A percentile compares a stretch with the other conserved stretches of the same genome.
phyloP scores from a whole-genome alignment of 179 eudicot species.

The Nepenthes alata region DNA sequence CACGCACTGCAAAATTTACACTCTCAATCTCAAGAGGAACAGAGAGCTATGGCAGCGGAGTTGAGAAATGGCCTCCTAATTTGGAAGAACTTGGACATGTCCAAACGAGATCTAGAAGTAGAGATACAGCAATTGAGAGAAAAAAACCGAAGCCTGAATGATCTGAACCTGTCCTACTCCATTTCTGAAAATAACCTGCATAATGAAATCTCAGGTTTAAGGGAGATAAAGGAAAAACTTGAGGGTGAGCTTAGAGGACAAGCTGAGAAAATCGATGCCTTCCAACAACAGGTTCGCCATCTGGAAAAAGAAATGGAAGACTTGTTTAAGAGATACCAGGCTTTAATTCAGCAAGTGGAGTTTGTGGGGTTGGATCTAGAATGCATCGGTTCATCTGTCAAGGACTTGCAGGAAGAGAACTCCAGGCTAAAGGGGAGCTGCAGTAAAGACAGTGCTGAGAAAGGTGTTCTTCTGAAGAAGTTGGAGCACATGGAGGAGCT shows the following conservation, averaged over 20 bases:
- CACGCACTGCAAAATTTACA: conserved; percentile 43
- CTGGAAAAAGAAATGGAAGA: conserved; percentile 55
- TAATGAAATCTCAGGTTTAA: conserved; percentile 39
- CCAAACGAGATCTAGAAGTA: conserved; percentile 49
- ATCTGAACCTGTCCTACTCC: conserved; percentile 30
- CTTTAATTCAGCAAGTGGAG: conserved; percentile 43
- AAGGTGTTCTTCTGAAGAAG: conserved; percentile 35
- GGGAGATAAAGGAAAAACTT: conserved; percentile 61
- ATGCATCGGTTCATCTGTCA: conserved; percentile 36
- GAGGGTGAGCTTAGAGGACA: conserved; percentile 58
- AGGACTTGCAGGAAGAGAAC: conserved; percentile 60
- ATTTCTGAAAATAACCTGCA: conserved; percentile 37
- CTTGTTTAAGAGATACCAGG: conserved; percentile 43
- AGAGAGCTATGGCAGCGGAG: conserved; percentile 57
- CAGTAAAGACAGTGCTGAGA: conserved; percentile 37
- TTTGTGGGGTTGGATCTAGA: conserved; percentile 54
- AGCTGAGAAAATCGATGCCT: conserved; percentile 36
- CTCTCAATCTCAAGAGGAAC: conserved; percentile 72
- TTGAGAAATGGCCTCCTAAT: conserved; percentile 51
- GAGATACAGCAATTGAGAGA: conserved; percentile 41
- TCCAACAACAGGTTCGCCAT: conserved; percentile 42
- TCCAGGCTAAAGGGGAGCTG: conserved; percentile 39
- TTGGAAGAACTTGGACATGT: conserved; percentile 48
- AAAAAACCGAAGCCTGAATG: conserved; percentile 48
- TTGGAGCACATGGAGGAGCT: conserved; percentile 44